Percentiles rank a stretch among this genome's conserved stretches.
These are phyloP conservation scores for Secale cereale DNA, from an alignment of 176 grass and related monocot genomes.

Conservation along the genomic window DNA sequence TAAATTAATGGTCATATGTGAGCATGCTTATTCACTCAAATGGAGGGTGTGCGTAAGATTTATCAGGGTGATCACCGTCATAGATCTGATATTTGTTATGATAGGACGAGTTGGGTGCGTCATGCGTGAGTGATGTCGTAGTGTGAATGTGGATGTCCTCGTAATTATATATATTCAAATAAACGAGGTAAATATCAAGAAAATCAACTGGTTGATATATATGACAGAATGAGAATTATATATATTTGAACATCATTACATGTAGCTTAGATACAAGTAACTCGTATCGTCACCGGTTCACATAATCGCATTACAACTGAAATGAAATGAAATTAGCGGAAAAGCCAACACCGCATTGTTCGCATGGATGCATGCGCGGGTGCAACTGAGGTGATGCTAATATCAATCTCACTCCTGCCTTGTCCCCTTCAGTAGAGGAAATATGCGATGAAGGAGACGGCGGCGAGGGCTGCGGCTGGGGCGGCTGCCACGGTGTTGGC, in stretches of 20 bases:
- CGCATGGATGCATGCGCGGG: not conserved
- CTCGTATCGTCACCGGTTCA: not conserved
- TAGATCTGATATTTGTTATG: too few species aligned
- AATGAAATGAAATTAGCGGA: not conserved
- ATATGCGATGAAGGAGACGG: not conserved
- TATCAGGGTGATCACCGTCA: too few species aligned
- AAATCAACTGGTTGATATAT: not conserved
- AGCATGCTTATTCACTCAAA: too few species aligned
- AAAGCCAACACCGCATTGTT: not conserved
- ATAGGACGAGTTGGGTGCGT: too few species aligned
- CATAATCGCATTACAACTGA: not conserved
- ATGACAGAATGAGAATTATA: not conserved
- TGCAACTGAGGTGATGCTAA: slow-evolving; percentile 10
- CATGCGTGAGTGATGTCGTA: too few species aligned
- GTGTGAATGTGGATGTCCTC: too few species aligned
- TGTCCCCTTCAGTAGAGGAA: not conserved
- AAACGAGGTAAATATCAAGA: not conserved
- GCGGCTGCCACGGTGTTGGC: slow-evolving; percentile 2
- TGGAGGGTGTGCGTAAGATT: too few species aligned
- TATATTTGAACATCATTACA: too few species aligned
- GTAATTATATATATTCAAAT: not conserved
- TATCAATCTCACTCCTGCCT: not conserved
- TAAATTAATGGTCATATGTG: too few species aligned
- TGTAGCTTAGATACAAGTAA: too few species aligned
- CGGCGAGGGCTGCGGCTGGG: not conserved